Evolutionary conservation across 148 eudicot genomes (phyloP).

Genomic region (Agrostemma githago): DNA sequence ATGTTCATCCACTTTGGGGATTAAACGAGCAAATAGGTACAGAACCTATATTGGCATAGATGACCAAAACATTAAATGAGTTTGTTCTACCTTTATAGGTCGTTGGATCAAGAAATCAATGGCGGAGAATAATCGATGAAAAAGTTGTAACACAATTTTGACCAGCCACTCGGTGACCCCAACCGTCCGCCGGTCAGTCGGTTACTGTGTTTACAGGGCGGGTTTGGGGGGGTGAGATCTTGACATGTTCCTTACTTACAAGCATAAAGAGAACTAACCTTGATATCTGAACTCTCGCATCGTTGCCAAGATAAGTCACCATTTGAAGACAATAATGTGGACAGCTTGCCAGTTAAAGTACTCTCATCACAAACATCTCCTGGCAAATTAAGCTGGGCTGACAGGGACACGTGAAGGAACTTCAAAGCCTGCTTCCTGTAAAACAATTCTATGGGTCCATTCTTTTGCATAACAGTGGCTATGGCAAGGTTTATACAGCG

Average conservation of each 20-base stretch:
- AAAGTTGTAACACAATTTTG: no score
- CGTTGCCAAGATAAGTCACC: constrained; percentile 72
- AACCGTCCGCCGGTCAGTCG: no score
- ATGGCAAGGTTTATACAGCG: constrained; percentile 97
- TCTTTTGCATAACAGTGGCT: constrained; percentile 81
- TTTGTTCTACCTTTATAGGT: no score
- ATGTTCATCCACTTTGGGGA: neutral
- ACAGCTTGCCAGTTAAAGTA: constrained; percentile 52
- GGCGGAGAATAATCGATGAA: no score
- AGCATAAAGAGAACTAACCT: constrained; percentile 43
- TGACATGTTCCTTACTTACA: neutral
- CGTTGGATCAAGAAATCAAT: no score
- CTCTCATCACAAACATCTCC: constrained; percentile 67
- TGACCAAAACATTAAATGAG: neutral
- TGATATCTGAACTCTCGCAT: constrained; percentile 68
- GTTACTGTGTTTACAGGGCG: no score
- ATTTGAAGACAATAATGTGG: constrained; percentile 54
- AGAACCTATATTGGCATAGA: neutral
- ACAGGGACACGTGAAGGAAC: constrained; percentile 81
- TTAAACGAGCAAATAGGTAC: neutral
- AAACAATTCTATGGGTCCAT: constrained; percentile 66
- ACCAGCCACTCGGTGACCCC: no score
- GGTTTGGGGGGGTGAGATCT: no score
- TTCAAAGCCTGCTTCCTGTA: constrained; percentile 88
- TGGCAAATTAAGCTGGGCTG: constrained; percentile 91